Evolutionary conservation across 495 filamentous ascomycete genomes (phyloP).

Genomic region (Hyphodiscus hymeniophilus): DNA sequence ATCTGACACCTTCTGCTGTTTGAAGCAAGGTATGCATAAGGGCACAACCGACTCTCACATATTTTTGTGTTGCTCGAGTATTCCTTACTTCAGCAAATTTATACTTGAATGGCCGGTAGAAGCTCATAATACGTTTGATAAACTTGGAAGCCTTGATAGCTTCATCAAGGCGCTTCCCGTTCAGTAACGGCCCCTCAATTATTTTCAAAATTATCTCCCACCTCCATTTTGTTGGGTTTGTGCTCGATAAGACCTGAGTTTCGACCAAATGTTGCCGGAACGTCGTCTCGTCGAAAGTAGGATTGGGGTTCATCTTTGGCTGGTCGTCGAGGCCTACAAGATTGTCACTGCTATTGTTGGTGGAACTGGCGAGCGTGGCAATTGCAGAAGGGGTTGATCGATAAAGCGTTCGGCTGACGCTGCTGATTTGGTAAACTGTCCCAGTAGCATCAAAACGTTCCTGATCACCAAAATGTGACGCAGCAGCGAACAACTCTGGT

Average conservation of each 20-base stretch:
- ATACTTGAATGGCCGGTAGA: slow-evolving; percentile 95
- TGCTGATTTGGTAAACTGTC: slow-evolving; percentile 94
- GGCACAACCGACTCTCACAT: slow-evolving; percentile 81
- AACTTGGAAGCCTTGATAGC: slow-evolving; percentile 93
- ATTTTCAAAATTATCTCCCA: slow-evolving; percentile 88
- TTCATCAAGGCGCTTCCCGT: slow-evolving; percentile 85
- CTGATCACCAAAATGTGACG: slow-evolving; percentile 58
- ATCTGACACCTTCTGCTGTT: slow-evolving; percentile 71
- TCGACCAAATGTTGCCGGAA: slow-evolving; percentile 84
- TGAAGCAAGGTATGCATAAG: slow-evolving; percentile 79
- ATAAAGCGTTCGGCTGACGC: slow-evolving; percentile 88
- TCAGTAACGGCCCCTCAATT: slow-evolving; percentile 89
- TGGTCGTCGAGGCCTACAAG: slow-evolving; percentile 42
- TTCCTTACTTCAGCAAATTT: slow-evolving; percentile 81
- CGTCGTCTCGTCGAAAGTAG: slow-evolving; percentile 76
- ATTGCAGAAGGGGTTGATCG: slow-evolving; percentile 51
- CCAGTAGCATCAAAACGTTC: slow-evolving; percentile 72
- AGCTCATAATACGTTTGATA: slow-evolving; percentile 86
- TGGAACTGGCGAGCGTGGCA: slow-evolving; percentile 29
- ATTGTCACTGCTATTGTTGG: slow-evolving; percentile 31
- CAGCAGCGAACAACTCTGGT: slow-evolving; percentile 70
- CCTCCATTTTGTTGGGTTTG: slow-evolving; percentile 90
- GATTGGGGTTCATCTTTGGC: slow-evolving; percentile 60
- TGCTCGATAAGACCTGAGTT: slow-evolving; percentile 73
- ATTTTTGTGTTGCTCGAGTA: slow-evolving; percentile 87